A percentile compares a stretch with the other conserved stretches of the same genome.
These are phyloP conservation scores for Agaricus subrufescens DNA, from an alignment of 768 basidiomycete species.

Conservation along the genomic window DNA sequence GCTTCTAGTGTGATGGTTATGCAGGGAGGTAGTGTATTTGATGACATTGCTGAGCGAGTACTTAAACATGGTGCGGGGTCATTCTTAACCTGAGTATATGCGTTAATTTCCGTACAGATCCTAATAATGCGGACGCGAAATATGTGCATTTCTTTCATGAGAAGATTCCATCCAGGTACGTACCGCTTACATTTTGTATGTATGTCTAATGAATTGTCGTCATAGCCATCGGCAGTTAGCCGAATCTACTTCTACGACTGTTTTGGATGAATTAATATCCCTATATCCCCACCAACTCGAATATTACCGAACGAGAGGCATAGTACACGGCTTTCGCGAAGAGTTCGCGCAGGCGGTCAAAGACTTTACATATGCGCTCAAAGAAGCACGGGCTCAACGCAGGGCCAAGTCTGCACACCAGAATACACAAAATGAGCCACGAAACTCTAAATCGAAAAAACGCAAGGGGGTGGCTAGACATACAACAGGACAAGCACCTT, in stretches of 20 bases:
- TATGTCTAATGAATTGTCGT: conserved; percentile 3
- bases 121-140: conserved; percentile 70
- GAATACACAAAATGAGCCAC: conserved; percentile 29
- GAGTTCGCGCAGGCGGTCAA: conserved; percentile 70
- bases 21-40: conserved; percentile 91
- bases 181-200: conserved; percentile 4
- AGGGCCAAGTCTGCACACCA: conserved; percentile 58
- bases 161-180: conserved; percentile 87
- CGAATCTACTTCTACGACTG: conserved; percentile 73
- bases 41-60: conserved; percentile 87
- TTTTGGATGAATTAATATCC: conserved; percentile 76
- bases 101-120: conserved; percentile 42
- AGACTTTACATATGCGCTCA: conserved; percentile 79
- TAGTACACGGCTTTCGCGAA: conserved; percentile 86
- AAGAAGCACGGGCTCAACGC: conserved; percentile 68
- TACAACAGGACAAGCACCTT: conserved; percentile 62
- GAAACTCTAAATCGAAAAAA: conserved; percentile 33
- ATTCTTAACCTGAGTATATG: background rate
- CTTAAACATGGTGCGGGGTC: conserved; percentile 48
- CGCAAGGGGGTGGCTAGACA: conserved; percentile 45
- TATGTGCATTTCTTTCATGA: conserved; percentile 95
- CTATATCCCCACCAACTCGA: conserved; percentile 73
- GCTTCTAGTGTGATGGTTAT: conserved; percentile 93
- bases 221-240: conserved; percentile 64
- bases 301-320: conserved; percentile 85